Evolutionary conservation across 306 rosid species (phyloP), one percentile per base, ranked within the genome.

Genomic region (Alnus glutinosa): DNA sequence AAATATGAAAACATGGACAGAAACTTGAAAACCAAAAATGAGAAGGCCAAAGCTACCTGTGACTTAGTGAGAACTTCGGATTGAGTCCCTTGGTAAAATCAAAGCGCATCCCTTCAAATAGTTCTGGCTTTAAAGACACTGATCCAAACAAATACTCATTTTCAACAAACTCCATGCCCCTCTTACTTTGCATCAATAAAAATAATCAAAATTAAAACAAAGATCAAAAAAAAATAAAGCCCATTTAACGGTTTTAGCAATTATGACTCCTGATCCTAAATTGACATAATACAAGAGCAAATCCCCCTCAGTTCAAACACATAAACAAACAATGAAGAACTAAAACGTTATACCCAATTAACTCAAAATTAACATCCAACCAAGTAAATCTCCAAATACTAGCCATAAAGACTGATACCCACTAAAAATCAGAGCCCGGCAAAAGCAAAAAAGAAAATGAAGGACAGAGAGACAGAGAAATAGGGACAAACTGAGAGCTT

Each of bases 71-170:
- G 78, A 96, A 96, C 81, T 85, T 91, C 69, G 90, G 99, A 77
- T 91, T 96, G 59, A 96, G 96, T 50, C 92, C 94, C 83, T 88
- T 96, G 75, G 96, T 93, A 78, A 96, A 96, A 87, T 96, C 99
- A 81, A 96, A 91, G 39, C 99, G 93, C 94, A 93, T 79, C 37
- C 99, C 99, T 83, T 96, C 99, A 23, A 96, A 96, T 46, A 88
- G 87, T 68, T 96, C 99, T 23, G 99, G 99, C 78, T 93, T 96
- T 48, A 96, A 86, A 19, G 99, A 93, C 97, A 93, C 99, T 96
- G 86, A 58, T 49, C 51, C 51, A 68, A 62, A 58, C 47, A 57
- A 32, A 68, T 18, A 18, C 51, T 39, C 50, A 39, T n/a, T 39
- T n/a, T 68, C 52, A 68, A 42, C 34, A 68, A 4, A 18, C 42